Conservation (phyloP, 164 flowering plant genomes). For the Aristolochia contorta region DNA sequence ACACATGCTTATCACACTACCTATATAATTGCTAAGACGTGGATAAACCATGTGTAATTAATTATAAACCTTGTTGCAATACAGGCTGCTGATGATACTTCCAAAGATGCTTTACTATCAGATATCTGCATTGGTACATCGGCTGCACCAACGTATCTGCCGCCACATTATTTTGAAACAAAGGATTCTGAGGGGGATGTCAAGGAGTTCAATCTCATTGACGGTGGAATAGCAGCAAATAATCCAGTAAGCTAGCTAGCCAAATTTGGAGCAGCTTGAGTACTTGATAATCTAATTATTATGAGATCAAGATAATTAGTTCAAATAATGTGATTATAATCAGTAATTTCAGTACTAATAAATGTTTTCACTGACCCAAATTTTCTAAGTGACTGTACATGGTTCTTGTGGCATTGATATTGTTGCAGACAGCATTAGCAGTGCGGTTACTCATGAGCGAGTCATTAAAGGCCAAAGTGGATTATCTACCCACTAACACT, state of each 20-base stretch:
- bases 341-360: too few species aligned
- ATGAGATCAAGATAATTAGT: neutral
- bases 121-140: slow-evolving; percentile 14
- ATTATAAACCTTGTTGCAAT: too few species aligned
- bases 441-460: slow-evolving; percentile 24
- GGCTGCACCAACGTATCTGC: slow-evolving; percentile 11
- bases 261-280: neutral
- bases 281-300: neutral
- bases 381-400: too few species aligned
- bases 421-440: slow-evolving; percentile 31
- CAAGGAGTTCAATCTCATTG: slow-evolving; percentile 10
- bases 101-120: slow-evolving; percentile 9
- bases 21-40: neutral
- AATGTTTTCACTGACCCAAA: too few species aligned
- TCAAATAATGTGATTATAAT: neutral
- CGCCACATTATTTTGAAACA: slow-evolving; percentile 10
- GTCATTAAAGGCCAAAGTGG: slow-evolving; percentile 14
- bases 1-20: neutral
- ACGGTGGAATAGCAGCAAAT: slow-evolving; percentile 10
- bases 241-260: slow-evolving; percentile 8
- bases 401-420: neutral
- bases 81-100: slow-evolving; percentile 5
- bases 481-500: slow-evolving; percentile 13
- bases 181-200: slow-evolving; percentile 7
- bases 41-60: neutral